phyloP scores from a whole-genome alignment of 805 yeast genomes.

The Yamadazyma kitorensis region DNA sequence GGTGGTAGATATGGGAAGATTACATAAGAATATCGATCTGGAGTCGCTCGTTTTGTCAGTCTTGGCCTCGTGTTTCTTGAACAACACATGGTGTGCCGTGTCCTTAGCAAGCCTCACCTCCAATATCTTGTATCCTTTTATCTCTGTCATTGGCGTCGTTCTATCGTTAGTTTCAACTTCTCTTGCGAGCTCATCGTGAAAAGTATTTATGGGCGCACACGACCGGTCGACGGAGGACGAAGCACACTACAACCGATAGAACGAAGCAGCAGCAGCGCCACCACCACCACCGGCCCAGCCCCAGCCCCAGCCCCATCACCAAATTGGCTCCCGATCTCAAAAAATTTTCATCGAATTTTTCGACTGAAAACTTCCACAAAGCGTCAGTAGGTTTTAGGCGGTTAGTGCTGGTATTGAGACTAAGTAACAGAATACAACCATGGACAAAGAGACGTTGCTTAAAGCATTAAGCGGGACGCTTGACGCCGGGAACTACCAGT shows the following conservation, averaged over 20 bases:
- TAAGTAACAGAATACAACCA: conserved; percentile 13
- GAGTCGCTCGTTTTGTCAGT: conserved; percentile 43
- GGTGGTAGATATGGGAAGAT: conserved; percentile 66
- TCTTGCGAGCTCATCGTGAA: conserved; percentile 7
- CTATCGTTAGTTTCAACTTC: not conserved
- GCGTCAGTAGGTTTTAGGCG: too few relatives aligned
- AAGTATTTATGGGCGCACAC: conserved; percentile 5
- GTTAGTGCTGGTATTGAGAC: too few relatives aligned
- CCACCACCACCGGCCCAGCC: too few relatives aligned
- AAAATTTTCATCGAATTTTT: too few relatives aligned
- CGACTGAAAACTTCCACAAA: too few relatives aligned
- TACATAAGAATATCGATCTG: conserved; percentile 69
- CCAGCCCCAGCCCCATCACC: too few relatives aligned
- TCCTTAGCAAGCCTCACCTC: conserved; percentile 43
- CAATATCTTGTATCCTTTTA: conserved; percentile 56
- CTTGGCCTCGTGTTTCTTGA: conserved; percentile 59
- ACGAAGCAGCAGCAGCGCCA: too few relatives aligned
- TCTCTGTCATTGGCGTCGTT: conserved; percentile 39
- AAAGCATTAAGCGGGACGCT: conserved; percentile 52
- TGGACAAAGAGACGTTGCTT: conserved; percentile 52
- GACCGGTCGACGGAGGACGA: too few relatives aligned
- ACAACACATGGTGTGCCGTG: conserved; percentile 55
- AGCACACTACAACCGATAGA: too few relatives aligned
- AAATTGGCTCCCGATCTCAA: too few relatives aligned
- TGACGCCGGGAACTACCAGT: conserved; percentile 44